Base-by-base conservation (phyloP, 768 basidiomycete genomes). In the Hericium erinaceus region DNA sequence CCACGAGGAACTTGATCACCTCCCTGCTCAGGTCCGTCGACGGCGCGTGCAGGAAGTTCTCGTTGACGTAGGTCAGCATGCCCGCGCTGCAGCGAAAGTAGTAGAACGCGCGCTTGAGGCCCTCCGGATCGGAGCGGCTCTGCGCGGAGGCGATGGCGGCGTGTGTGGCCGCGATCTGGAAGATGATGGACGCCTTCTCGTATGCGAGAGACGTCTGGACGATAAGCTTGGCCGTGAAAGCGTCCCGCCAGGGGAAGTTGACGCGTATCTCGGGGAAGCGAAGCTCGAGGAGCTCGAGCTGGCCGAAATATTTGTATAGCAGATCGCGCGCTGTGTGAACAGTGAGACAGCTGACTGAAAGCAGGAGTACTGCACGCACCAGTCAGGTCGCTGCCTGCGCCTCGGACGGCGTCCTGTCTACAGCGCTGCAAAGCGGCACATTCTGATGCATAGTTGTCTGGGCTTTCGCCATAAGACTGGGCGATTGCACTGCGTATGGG, bases 291-390 rank as follows among this genome's bases (percentile, higher is more conserved):
- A 98, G 82, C 67, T 99, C 97, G 48, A 99, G 85, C 71, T 99
- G 97, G 39, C 97, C 95, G 74, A 98, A 99, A 75, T 99, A 99
- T 74, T 97, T 98, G 86, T 95, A 98, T 48, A 99, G 78, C 20
- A 98, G 78, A 74, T 98, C 95, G 52, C 95, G 81, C 12, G 88
- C 95, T 87, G 67, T 51, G n/a, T 15, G 18, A 20, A 15, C 39
- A 28, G 24, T 18, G 22, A 20, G 11, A 56, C 15, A 8, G 24
- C 53, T 41, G 39, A 49, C 52, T 16, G 13, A 26, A 61, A 39
- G 54, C 11, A 55, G 37, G 38, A 5, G 38, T 7, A 7, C 15
- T 13, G 15, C 3, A 67, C 81, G 63, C 58, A 92, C 92, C 92
- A n/a, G 94, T 97, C 56, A 83, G 77, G 69, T 98, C 97, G 68